phyloP scores from a whole-genome alignment of 768 basidiomycete genomes.

The Lyophyllum decastes region DNA sequence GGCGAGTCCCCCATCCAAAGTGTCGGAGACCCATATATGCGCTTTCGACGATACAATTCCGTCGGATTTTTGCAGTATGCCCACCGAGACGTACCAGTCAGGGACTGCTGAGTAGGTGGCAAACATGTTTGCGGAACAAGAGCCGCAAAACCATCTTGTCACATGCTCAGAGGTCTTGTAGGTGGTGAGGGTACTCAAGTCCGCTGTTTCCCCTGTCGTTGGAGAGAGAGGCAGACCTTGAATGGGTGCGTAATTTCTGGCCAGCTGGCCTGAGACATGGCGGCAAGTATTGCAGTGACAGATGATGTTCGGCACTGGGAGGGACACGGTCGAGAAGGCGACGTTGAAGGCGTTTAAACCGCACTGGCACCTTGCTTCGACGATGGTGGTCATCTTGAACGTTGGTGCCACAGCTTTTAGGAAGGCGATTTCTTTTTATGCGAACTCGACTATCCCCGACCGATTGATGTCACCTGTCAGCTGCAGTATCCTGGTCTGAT shows the following conservation, averaged over 20 bases:
- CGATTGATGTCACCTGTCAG: neutral
- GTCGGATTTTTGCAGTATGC: conserved; percentile 4
- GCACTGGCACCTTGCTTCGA: conserved; percentile 29
- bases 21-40: conserved; percentile 16
- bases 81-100: conserved; percentile 12
- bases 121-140: conserved; percentile 13
- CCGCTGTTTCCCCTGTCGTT: conserved; percentile 3
- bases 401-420: neutral
- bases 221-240: conserved; percentile 9
- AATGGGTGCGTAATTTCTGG: conserved; percentile 16
- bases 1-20: conserved; percentile 14
- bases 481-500: neutral
- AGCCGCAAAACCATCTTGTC: conserved; percentile 12
- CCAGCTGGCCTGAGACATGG: conserved; percentile 24
- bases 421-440: neutral
- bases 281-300: conserved; percentile 31
- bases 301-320: conserved; percentile 18
- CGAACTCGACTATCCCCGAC: neutral
- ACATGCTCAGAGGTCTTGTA: conserved; percentile 10
- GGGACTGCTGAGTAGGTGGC: conserved; percentile 1
- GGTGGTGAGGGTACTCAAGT: conserved; percentile 6
- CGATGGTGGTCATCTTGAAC: conserved; percentile 17
- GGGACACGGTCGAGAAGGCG: conserved; percentile 17
- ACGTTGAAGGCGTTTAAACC: conserved; percentile 21
- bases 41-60: conserved; percentile 2